These are phyloP conservation scores for Pleodorina starrii DNA, from an alignment of 139 green algal species.

Conservation along the genomic window DNA sequence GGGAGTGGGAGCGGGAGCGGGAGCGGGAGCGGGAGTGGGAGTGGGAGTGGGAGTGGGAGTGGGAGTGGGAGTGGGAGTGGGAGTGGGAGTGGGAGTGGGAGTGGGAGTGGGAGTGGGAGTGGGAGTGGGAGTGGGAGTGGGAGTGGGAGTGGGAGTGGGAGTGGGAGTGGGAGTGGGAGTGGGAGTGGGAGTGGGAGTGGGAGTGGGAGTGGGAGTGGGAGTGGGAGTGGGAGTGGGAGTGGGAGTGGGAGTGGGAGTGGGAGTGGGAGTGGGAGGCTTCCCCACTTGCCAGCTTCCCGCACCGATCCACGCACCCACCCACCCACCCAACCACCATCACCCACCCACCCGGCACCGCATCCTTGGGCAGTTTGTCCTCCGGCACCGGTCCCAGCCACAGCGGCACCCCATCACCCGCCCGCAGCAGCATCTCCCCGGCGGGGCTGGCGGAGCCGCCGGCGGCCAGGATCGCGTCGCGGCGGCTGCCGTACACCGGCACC, in stretches of 20 bases:
- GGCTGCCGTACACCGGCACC: constrained; percentile 77
- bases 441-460: not conserved
- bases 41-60: not conserved
- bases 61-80: not conserved
- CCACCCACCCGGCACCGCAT: constrained; percentile 67
- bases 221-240: not conserved
- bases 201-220: not conserved
- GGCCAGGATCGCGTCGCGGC: constrained; percentile 63
- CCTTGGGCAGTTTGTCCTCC: constrained; percentile 91
- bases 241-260: not conserved
- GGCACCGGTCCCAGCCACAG: constrained; percentile 79
- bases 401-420: constrained; percentile 39
- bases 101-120: not conserved
- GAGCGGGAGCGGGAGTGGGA: not conserved
- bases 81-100: not conserved
- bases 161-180: not conserved
- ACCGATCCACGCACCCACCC: not conserved
- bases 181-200: not conserved
- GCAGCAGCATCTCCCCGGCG: constrained; percentile 25
- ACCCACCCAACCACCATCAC: not conserved
- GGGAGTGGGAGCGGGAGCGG: not conserved
- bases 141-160: not conserved
- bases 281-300: too few relatives aligned
- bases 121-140: not conserved
- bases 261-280: not conserved